Conservation (phyloP, 2,329 filamentous ascomycete species). For the Alternaria alternata region DNA sequence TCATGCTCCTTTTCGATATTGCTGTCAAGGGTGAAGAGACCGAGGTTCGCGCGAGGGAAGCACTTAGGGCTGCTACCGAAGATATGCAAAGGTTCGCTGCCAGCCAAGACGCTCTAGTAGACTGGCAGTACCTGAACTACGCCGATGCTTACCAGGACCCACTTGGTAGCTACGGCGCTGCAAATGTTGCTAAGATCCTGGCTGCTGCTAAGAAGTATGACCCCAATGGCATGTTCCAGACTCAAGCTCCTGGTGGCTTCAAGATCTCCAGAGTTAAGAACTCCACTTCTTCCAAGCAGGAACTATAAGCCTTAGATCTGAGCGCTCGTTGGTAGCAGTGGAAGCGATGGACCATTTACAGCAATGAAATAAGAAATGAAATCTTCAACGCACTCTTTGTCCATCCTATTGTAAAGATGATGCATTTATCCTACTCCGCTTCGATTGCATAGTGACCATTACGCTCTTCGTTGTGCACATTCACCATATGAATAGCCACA, state of each 20-base stretch:
- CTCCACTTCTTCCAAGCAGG: background rate
- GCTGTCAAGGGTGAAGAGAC: constrained; percentile 26
- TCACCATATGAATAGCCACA: background rate
- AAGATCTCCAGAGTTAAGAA: constrained; percentile 43
- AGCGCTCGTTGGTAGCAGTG: background rate
- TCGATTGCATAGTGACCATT: background rate
- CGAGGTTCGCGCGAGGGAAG: constrained; percentile 20
- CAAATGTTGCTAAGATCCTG: constrained; percentile 47
- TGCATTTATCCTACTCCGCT: background rate
- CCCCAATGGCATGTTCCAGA: constrained; percentile 52
- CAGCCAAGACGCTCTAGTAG: constrained; percentile 18
- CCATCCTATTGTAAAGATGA: background rate
- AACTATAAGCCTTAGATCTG: background rate
- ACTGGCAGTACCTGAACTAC: constrained; percentile 47
- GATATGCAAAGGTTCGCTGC: constrained; percentile 23
- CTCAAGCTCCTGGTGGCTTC: constrained; percentile 53
- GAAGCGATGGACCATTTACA: background rate
- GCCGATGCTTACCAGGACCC: constrained; percentile 48
- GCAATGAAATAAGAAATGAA: background rate
- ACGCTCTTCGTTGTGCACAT: background rate
- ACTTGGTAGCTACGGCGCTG: constrained; percentile 52
- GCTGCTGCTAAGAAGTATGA: constrained; percentile 51
- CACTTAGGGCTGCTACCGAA: constrained; percentile 20
- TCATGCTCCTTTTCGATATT: constrained; percentile 32
- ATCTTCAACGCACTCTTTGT: background rate